phyloP scores from a whole-genome alignment of 352 stramenopile genomes.

The Pythium phragmiticola region DNA sequence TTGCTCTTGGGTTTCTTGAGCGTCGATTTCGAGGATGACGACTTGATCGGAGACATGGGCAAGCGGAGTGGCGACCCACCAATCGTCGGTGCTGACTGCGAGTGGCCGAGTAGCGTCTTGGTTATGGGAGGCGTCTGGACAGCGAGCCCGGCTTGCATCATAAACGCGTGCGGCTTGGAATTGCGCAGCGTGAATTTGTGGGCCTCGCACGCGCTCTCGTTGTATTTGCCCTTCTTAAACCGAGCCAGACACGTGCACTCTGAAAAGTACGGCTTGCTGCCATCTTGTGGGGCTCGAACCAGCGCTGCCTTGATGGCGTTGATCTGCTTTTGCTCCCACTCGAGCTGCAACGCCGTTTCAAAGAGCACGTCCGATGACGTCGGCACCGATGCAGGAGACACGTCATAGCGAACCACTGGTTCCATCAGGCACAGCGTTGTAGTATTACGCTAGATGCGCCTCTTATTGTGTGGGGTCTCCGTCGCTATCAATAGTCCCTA shows the following conservation, averaged over 20 bases:
- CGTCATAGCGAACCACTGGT: neutral
- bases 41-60: constrained; percentile 22
- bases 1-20: constrained; percentile 21
- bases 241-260: constrained; percentile 46
- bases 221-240: constrained; percentile 52
- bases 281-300: too few relatives aligned
- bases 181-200: constrained; percentile 63
- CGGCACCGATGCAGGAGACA: neutral
- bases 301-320: constrained; percentile 17
- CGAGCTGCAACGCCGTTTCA: constrained; percentile 20
- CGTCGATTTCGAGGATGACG: neutral
- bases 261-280: constrained; percentile 11
- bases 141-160: constrained; percentile 4
- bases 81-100: constrained; percentile 15
- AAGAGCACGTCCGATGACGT: constrained; percentile 12
- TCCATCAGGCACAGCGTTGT: neutral
- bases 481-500: too few relatives aligned
- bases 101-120: constrained; percentile 8
- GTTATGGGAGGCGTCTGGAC: neutral
- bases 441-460: neutral
- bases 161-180: constrained; percentile 41
- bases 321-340: constrained; percentile 21
- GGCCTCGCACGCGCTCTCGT: constrained; percentile 44
- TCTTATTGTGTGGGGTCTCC: too few relatives aligned
- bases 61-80: constrained; percentile 7